These are phyloP conservation scores for Ceriops decandra DNA, from an alignment of 345 rosid genomes.

Conservation along the genomic window DNA sequence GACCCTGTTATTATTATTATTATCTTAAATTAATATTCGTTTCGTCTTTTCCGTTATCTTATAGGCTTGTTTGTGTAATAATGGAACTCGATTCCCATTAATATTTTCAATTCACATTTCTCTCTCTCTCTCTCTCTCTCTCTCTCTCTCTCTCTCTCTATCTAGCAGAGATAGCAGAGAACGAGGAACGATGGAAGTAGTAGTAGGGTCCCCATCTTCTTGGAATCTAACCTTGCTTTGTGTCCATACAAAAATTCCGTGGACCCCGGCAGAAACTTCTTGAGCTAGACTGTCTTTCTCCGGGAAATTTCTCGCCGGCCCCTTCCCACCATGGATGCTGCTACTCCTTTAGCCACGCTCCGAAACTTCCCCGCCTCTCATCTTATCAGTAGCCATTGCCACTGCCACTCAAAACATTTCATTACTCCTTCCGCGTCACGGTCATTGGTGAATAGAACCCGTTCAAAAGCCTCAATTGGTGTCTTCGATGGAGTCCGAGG, in stretches of 20 bases:
- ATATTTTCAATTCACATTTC: neutral
- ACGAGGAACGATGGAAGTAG: neutral
- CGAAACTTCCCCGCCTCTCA: constrained; percentile 2
- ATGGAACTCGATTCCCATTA: no score
- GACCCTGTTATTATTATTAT: no score
- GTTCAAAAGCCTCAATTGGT: neutral
- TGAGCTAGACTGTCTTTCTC: neutral
- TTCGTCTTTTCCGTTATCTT: no score
- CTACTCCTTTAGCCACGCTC: constrained; percentile 35
- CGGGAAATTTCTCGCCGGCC: constrained; percentile 6
- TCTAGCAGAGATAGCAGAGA: neutral
- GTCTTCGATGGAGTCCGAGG: constrained; percentile 21
- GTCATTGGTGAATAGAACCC: constrained; percentile 6
- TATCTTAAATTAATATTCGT: no score
- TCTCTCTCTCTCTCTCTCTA: no score
- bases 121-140: no score
- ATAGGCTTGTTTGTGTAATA: no score
- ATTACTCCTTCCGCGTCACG: constrained; percentile 11
- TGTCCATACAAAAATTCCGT: constrained; percentile 12
- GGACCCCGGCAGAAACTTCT: neutral
- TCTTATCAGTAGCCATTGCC: constrained; percentile 44
- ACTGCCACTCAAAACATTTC: constrained; percentile 17
- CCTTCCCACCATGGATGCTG: constrained; percentile 38
- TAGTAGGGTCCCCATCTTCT: constrained; percentile 2
- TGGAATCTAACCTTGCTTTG: neutral